A percentile compares a stretch with the other conserved stretches of the same genome.
These are phyloP conservation scores for Murraya koenigii DNA, from an alignment of 345 rosid species.

Conservation along the genomic window DNA sequence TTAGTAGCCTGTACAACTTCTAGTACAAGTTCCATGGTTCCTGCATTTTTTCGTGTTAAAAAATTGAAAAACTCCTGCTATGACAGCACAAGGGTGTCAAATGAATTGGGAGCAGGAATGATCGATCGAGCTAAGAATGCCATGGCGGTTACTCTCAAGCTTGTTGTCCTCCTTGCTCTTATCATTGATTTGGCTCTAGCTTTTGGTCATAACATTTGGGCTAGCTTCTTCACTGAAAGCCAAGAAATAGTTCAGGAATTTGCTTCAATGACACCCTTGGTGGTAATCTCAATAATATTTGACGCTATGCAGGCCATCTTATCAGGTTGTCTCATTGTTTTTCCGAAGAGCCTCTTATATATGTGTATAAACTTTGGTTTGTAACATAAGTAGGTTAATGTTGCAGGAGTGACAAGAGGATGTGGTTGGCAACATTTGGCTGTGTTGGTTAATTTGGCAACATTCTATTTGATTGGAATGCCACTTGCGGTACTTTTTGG, in stretches of 20 bases:
- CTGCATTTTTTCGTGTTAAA: not conserved
- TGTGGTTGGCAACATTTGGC: slow-evolving; percentile 77
- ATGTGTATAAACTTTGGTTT: not conserved
- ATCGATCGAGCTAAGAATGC: slow-evolving; percentile 48
- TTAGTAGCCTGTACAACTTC: slow-evolving; percentile 18
- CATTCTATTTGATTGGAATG: slow-evolving; percentile 52
- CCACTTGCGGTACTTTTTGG: slow-evolving; percentile 48
- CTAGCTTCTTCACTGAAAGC: slow-evolving; percentile 52
- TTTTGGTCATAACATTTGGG: slow-evolving; percentile 60
- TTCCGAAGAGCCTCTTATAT: not conserved
- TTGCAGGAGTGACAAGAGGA: slow-evolving; percentile 68
- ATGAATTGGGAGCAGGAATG: slow-evolving; percentile 71
- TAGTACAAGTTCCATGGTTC: not conserved
- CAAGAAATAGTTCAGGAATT: slow-evolving; percentile 37
- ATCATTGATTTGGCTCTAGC: slow-evolving; percentile 36
- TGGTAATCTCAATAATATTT: slow-evolving; percentile 48
- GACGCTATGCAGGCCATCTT: slow-evolving; percentile 66
- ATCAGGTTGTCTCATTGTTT: slow-evolving; percentile 39
- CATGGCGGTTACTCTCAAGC: slow-evolving; percentile 42
- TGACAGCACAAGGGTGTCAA: slow-evolving; percentile 78
- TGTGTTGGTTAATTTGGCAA: slow-evolving; percentile 44
- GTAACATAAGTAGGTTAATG: not conserved
- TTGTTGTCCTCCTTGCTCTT: slow-evolving; percentile 53
- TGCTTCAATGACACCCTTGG: slow-evolving; percentile 53
- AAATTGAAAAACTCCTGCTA: not conserved